Conservation (phyloP, 2,329 filamentous ascomycete genomes). For the Zymoseptoria passerinii region DNA sequence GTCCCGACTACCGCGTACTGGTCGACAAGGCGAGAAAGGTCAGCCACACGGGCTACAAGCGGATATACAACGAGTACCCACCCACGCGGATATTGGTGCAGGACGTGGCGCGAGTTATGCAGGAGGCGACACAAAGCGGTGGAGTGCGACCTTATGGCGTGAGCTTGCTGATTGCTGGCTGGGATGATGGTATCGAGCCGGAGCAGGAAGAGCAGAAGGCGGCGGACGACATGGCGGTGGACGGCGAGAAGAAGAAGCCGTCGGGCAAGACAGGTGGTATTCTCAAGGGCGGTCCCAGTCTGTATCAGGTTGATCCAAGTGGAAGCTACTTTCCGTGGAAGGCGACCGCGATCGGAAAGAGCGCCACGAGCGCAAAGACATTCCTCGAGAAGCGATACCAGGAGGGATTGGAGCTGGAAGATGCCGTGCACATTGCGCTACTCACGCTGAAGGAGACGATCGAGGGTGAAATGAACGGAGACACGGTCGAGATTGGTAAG, state of each 20-base stretch:
- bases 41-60: constrained; percentile 97
- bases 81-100: constrained; percentile 98
- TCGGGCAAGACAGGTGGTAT: constrained; percentile 89
- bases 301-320: constrained; percentile 98
- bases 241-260: constrained; percentile 59
- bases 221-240: constrained; percentile 42
- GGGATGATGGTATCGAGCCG: constrained; percentile 93
- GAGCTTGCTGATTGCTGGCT: constrained; percentile 87
- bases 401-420: constrained; percentile 91
- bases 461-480: constrained; percentile 95
- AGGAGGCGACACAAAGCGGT: constrained; percentile 96
- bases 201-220: constrained; percentile 63
- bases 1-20: constrained; percentile 92
- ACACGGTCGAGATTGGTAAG: constrained; percentile 95
- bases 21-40: constrained; percentile 98
- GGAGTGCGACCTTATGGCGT: constrained; percentile 97
- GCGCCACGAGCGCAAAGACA: constrained; percentile 94
- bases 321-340: constrained; percentile 99
- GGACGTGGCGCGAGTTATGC: constrained; percentile 95
- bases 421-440: constrained; percentile 95
- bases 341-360: constrained; percentile 97
- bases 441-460: constrained; percentile 98
- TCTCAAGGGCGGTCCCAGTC: constrained; percentile 87
- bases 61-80: constrained; percentile 99
- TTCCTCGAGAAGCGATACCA: constrained; percentile 99